Conservation (phyloP, 179 eudicot genomes). For the Amaranthus tricolor region DNA sequence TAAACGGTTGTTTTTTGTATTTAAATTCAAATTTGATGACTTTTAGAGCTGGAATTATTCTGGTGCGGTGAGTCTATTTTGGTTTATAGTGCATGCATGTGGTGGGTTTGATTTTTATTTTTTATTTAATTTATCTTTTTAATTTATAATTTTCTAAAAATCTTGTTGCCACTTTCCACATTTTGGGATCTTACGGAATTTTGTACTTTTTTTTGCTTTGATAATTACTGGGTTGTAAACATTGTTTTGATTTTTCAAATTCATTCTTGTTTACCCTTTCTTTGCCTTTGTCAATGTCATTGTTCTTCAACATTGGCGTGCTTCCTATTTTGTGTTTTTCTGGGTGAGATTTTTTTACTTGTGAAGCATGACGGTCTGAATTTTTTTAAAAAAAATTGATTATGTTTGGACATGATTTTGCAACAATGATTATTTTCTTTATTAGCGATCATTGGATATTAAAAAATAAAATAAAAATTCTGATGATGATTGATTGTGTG, state of each 20-base stretch:
- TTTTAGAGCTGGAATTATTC: not conserved
- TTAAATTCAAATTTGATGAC: not conserved
- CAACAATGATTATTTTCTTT: not conserved
- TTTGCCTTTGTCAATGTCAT: too few species aligned
- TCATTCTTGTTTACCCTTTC: too few species aligned
- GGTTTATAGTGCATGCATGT: slow-evolving; percentile 10
- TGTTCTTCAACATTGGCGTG: too few species aligned
- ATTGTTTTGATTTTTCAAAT: too few species aligned
- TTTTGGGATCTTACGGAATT: slow-evolving; percentile 2
- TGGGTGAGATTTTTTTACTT: too few species aligned
- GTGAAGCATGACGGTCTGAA: too few species aligned
- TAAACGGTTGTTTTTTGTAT: not conserved
- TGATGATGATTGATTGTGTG: not conserved
- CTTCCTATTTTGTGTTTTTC: too few species aligned
- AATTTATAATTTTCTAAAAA: not conserved
- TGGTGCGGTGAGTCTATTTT: not conserved
- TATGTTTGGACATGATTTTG: not conserved
- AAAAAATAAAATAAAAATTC: not conserved
- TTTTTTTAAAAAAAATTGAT: not conserved
- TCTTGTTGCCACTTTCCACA: not conserved
- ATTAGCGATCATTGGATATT: not conserved
- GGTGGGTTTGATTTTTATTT: not conserved
- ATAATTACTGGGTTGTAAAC: not conserved
- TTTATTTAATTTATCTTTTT: too few species aligned
- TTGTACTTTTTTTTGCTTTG: not conserved